Percentiles rank a stretch among this genome's conserved stretches.
Evolutionary conservation across 495 filamentous ascomycete genomes (phyloP).

Genomic region (Staphylotrichum tortipilum): DNA sequence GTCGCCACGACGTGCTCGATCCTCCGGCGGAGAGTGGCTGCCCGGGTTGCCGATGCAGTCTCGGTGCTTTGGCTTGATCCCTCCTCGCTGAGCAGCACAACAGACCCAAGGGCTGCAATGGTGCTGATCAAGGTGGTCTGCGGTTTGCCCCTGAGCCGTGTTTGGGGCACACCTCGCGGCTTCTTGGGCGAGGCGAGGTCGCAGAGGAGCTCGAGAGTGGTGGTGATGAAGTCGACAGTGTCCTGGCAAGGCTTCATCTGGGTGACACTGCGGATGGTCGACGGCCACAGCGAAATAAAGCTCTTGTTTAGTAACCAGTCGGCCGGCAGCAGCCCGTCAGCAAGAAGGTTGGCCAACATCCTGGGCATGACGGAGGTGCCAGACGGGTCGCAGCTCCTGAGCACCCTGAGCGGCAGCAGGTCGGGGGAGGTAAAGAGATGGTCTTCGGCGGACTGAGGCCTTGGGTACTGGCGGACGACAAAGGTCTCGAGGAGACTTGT

Average conservation of each 20-base stretch:
- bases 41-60: not conserved
- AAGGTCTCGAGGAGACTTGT: slow-evolving; percentile 30
- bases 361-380: slow-evolving; percentile 25
- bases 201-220: slow-evolving; percentile 29
- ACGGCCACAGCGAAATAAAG: slow-evolving; percentile 32
- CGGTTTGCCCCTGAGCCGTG: slow-evolving; percentile 7
- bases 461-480: slow-evolving; percentile 26
- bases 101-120: slow-evolving; percentile 14
- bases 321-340: slow-evolving; percentile 25
- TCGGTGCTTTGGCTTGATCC: not conserved
- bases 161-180: slow-evolving; percentile 8
- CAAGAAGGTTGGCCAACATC: slow-evolving; percentile 29
- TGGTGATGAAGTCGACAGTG: slow-evolving; percentile 28
- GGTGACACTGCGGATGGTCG: slow-evolving; percentile 24
- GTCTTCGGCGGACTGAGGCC: slow-evolving; percentile 25
- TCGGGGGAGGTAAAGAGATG: slow-evolving; percentile 18
- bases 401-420: slow-evolving; percentile 23
- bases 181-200: slow-evolving; percentile 7
- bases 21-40: slow-evolving; percentile 8
- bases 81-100: slow-evolving; percentile 16
- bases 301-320: slow-evolving; percentile 38
- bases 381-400: slow-evolving; percentile 18
- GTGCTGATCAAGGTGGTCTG: slow-evolving; percentile 11
- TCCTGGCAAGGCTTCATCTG: slow-evolving; percentile 22
- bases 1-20: slow-evolving; percentile 13